phyloP scores from a whole-genome alignment of 345 rosid genomes.

The Arabidopsis arenosa region DNA sequence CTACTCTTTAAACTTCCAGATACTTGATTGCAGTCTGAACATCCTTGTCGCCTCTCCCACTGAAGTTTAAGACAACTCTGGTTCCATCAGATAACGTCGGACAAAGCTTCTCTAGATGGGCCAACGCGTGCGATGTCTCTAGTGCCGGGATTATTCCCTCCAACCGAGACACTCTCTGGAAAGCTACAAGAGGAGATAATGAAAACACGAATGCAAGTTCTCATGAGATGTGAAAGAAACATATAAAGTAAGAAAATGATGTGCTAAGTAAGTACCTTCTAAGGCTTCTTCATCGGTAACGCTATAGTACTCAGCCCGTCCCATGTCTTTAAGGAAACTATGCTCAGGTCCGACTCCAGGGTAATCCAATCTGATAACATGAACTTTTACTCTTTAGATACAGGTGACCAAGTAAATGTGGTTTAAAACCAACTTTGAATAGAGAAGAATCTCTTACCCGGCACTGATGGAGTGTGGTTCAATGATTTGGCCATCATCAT shows the following conservation, averaged over 20 bases:
- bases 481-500: slow-evolving; percentile 91
- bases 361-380: slow-evolving; percentile 75
- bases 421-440: slow-evolving; percentile 6
- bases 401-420: not conserved
- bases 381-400: slow-evolving; percentile 1
- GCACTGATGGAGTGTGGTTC: slow-evolving; percentile 98
- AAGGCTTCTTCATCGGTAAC: slow-evolving; percentile 93
- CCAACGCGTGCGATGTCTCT: slow-evolving; percentile 92
- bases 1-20: slow-evolving; percentile 53
- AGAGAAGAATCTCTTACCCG: slow-evolving; percentile 55
- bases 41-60: slow-evolving; percentile 96
- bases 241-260: not conserved
- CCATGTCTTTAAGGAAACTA: slow-evolving; percentile 85
- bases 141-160: slow-evolving; percentile 95
- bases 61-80: slow-evolving; percentile 82
- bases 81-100: slow-evolving; percentile 74
- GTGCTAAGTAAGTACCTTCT: slow-evolving; percentile 57
- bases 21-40: slow-evolving; percentile 85
- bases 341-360: slow-evolving; percentile 99
- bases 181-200: slow-evolving; percentile 54
- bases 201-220: not conserved
- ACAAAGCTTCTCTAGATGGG: slow-evolving; percentile 84
- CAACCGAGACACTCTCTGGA: slow-evolving; percentile 78
- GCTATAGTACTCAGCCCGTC: slow-evolving; percentile 80
- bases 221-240: slow-evolving; percentile 4